These are phyloP conservation scores for Curvularia sp. DNA, from an alignment of 2,329 filamentous ascomycete genomes.

Conservation along the genomic window DNA sequence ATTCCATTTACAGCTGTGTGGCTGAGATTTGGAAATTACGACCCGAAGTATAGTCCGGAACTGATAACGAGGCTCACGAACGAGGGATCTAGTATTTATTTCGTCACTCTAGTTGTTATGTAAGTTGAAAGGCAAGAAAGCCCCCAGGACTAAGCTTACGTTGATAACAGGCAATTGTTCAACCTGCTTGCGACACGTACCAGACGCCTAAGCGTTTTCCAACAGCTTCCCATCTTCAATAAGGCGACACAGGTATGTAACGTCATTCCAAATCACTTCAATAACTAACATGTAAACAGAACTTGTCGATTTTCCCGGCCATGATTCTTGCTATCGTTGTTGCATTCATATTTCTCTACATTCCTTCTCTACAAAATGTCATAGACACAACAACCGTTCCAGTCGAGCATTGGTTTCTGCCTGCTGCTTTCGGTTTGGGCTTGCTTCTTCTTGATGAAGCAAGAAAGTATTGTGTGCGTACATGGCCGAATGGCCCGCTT, in stretches of 20 bases:
- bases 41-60: slow-evolving; percentile 33
- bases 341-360: slow-evolving; percentile 71
- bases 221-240: slow-evolving; percentile 73
- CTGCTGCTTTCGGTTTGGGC: slow-evolving; percentile 72
- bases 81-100: slow-evolving; percentile 76
- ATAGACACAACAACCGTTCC: slow-evolving; percentile 70
- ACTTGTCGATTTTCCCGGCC: slow-evolving; percentile 73
- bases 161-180: slow-evolving; percentile 70
- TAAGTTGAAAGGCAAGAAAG: slow-evolving; percentile 46
- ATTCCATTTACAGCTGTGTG: slow-evolving; percentile 71
- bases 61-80: slow-evolving; percentile 61
- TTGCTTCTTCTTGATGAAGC: slow-evolving; percentile 71
- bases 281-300: slow-evolving; percentile 52
- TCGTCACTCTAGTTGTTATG: slow-evolving; percentile 82
- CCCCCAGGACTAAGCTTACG: slow-evolving; percentile 12
- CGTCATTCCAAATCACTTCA: neutral
- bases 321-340: slow-evolving; percentile 73
- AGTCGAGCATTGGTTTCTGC: slow-evolving; percentile 78
- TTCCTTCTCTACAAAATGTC: slow-evolving; percentile 67
- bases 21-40: slow-evolving; percentile 59
- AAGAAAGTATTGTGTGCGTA: slow-evolving; percentile 69
- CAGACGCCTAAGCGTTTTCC: slow-evolving; percentile 67
- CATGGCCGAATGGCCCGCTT: slow-evolving; percentile 63
- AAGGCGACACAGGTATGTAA: slow-evolving; percentile 57
- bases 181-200: slow-evolving; percentile 74